Evolutionary conservation across 352 stramenopile genomes (phyloP).

Genomic region (Globisporangium barbulae): DNA sequence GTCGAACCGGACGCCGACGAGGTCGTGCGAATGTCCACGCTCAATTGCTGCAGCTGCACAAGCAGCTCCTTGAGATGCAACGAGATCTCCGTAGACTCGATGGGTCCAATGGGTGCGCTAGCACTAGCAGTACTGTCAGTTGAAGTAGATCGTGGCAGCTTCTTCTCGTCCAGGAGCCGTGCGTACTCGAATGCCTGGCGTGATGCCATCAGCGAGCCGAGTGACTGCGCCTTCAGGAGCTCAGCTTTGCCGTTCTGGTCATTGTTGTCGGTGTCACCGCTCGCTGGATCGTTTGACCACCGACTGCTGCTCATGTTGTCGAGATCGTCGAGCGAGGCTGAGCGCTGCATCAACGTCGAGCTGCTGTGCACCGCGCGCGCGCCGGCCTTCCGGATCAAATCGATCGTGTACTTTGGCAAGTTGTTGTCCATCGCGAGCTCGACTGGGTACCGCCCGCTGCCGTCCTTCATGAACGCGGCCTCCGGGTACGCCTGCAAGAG

Average conservation of each 20-base stretch:
- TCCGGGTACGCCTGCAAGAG: slow-evolving; percentile 32
- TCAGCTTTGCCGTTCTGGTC: slow-evolving; percentile 24
- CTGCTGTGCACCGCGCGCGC: slow-evolving; percentile 30
- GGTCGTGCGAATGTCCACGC: slow-evolving; percentile 59
- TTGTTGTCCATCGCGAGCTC: slow-evolving; percentile 58
- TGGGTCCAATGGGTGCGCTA: slow-evolving; percentile 27
- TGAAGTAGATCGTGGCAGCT: slow-evolving; percentile 4
- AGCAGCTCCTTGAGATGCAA: slow-evolving; percentile 70
- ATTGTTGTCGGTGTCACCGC: slow-evolving; percentile 16
- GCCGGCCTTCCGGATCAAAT: slow-evolving; percentile 64
- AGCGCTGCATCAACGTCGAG: slow-evolving; percentile 31
- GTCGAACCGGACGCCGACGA: slow-evolving; percentile 51
- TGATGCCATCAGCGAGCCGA: slow-evolving; percentile 41
- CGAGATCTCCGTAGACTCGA: slow-evolving; percentile 58
- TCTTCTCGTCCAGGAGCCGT: slow-evolving; percentile 34
- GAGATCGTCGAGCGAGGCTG: slow-evolving; percentile 33
- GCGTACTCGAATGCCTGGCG: slow-evolving; percentile 37
- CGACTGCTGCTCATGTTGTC: slow-evolving; percentile 21
- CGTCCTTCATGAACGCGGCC: slow-evolving; percentile 50
- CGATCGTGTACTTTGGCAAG: slow-evolving; percentile 67
- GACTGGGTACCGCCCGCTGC: slow-evolving; percentile 48
- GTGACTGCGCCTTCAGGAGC: slow-evolving; percentile 48
- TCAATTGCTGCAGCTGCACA: slow-evolving; percentile 67
- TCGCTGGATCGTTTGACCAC: neutral
- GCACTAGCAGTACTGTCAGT: neutral